Base-by-base conservation (phyloP, 2,329 filamentous ascomycete species). In the Fusarium chlamydosporum region DNA sequence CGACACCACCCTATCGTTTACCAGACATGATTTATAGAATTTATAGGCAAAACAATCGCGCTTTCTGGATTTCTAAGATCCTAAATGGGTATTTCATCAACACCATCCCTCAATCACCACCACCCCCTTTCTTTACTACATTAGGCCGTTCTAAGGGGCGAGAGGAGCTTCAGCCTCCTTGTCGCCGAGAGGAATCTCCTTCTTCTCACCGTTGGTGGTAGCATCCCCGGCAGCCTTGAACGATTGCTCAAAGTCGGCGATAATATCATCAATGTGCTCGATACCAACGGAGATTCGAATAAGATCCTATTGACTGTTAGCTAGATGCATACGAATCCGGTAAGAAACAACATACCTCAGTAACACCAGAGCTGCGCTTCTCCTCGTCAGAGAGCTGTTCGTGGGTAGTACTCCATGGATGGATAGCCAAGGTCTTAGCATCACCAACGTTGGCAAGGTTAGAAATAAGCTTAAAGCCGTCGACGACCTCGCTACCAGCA, bases 361-460 rank as follows among this genome's bases (percentile, higher is more conserved):
- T 96, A 12, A 96, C 93, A 73, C 95, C 95, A 23, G 92, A 95
- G 76, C 83, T 89, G 52, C 86, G 78, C 81, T 90, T 93, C 85
- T 97, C 95, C 77, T 94, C 86, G 31, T 95, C 91, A 26, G 85
- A 89, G 60, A 98, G 85, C 83, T 98, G 95, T 84, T 97, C 92
- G 79, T 98, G 95, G 4, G 95, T 98, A 4, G 95, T 97, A 7
- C 90, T 92, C 93, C 94, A 97, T 23, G 95, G 95, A 81, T 97
- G 94, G 73, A 97, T 97, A 26, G 94, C 94, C 67, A 97, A 84
- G 8, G 94, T 97, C 87, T 98, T 98, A 48, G 92, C 92, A 79
- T 98, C 95, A 60, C 95, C 95, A 29, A 98, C 94, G 78, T 99
- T 99, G 60, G 96, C 96, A 72, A 98, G 83, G 81, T 98, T 97